Evolutionary conservation across 2,329 filamentous ascomycete genomes (phyloP).

Genomic region (Aspergillus phoenicis): DNA sequence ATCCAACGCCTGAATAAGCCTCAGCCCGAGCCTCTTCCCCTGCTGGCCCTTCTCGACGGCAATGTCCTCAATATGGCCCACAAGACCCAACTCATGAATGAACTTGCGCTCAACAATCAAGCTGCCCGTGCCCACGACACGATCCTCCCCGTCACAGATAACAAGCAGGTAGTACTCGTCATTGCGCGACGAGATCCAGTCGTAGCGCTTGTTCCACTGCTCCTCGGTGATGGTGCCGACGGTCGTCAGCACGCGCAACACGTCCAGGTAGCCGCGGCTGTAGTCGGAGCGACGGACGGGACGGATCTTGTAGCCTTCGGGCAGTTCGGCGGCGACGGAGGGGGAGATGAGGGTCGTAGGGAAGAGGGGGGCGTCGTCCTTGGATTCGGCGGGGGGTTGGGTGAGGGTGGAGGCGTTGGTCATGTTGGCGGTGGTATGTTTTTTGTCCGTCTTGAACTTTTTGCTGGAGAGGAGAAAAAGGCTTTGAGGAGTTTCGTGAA

Average conservation of each 20-base stretch:
- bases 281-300: slow-evolving; percentile 79
- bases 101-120: slow-evolving; percentile 88
- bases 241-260: slow-evolving; percentile 85
- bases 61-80: slow-evolving; percentile 98
- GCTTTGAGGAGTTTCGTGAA: not conserved
- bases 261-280: slow-evolving; percentile 81
- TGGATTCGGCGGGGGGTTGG: slow-evolving; percentile 19
- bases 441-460: not conserved
- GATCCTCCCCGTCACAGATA: slow-evolving; percentile 70
- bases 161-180: slow-evolving; percentile 85
- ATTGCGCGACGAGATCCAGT: slow-evolving; percentile 74
- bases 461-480: not conserved
- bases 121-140: slow-evolving; percentile 86
- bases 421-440: not conserved
- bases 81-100: slow-evolving; percentile 54
- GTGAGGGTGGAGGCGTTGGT: slow-evolving; percentile 21
- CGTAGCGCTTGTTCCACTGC: slow-evolving; percentile 76
- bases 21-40: slow-evolving; percentile 91
- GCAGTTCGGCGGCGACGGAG: slow-evolving; percentile 70
- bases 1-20: slow-evolving; percentile 92
- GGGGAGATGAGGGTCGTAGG: slow-evolving; percentile 74
- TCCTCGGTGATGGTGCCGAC: slow-evolving; percentile 82
- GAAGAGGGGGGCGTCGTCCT: slow-evolving; percentile 68
- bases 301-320: slow-evolving; percentile 79
- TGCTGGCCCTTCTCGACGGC: slow-evolving; percentile 93